phyloP scores from a whole-genome alignment of 1,284 basidiomycete genomes.

The Puccinia triticina region DNA sequence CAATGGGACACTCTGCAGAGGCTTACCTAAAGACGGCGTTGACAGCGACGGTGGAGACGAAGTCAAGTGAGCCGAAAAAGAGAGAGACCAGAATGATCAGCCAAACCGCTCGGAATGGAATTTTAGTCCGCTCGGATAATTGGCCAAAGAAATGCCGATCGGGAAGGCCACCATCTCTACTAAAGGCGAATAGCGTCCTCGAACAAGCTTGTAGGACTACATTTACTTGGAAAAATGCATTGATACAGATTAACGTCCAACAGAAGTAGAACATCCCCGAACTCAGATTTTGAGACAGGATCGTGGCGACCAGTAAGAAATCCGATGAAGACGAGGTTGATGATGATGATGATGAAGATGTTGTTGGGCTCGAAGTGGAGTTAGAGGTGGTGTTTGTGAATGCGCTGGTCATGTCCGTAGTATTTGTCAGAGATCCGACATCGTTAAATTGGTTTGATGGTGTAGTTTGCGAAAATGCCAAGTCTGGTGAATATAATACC shows the following conservation, averaged over 20 bases:
- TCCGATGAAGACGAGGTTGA: conserved; percentile 7
- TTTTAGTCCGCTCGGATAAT: conserved; percentile 66
- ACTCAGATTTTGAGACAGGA: conserved; percentile 27
- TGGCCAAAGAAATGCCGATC: conserved; percentile 78
- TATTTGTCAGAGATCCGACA: not conserved
- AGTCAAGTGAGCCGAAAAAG: conserved; percentile 68
- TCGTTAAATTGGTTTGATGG: not conserved
- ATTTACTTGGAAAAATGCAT: conserved; percentile 61
- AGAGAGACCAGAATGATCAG: conserved; percentile 70
- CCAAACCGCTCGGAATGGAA: conserved; percentile 82
- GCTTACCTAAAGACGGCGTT: conserved; percentile 79
- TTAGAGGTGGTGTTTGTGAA: not conserved
- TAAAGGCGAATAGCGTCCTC: conserved; percentile 85
- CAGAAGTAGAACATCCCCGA: conserved; percentile 23
- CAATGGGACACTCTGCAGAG: too few species aligned
- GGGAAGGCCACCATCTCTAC: conserved; percentile 77
- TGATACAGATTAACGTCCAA: conserved; percentile 36
- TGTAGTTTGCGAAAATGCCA: conserved; percentile 41
- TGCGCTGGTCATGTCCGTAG: not conserved
- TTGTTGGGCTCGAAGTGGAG: not conserved
- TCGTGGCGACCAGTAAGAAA: conserved; percentile 31
- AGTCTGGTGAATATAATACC: conserved; percentile 70
- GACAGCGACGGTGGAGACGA: conserved; percentile 76
- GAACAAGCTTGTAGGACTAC: conserved; percentile 79
- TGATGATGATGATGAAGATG: not conserved